Evolutionary conservation across 2,329 filamentous ascomycete species (phyloP).

Genomic region (Epichloe brachyelytri): DNA sequence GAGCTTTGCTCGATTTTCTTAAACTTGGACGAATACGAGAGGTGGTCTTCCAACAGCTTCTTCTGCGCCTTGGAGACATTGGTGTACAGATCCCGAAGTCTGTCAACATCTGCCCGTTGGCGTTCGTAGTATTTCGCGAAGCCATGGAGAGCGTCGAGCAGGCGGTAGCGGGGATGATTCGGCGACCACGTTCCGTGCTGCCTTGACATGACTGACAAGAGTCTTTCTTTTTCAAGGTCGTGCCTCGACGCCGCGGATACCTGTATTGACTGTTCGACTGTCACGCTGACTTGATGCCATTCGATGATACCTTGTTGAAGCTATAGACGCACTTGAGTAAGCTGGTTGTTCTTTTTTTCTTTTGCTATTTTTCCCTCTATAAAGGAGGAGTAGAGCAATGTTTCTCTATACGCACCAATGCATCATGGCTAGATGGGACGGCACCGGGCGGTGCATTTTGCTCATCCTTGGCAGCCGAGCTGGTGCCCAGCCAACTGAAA

Average conservation of each 20-base stretch:
- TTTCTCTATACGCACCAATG: background rate
- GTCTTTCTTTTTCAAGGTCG: slow-evolving; percentile 16
- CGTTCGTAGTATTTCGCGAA: slow-evolving; percentile 22
- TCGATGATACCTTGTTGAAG: slow-evolving; percentile 8
- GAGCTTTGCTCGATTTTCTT: slow-evolving; percentile 28
- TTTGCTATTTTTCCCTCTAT: background rate
- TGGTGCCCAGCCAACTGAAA: background rate
- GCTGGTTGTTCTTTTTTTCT: background rate
- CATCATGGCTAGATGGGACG: background rate
- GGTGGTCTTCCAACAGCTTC: slow-evolving; percentile 34
- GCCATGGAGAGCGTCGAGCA: slow-evolving; percentile 27
- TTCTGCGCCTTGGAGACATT: slow-evolving; percentile 21
- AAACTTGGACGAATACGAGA: slow-evolving; percentile 45
- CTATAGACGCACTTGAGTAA: background rate
- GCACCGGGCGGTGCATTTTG: background rate
- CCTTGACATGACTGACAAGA: slow-evolving; percentile 18
- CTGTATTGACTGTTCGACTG: slow-evolving; percentile 12
- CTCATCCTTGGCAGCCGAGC: background rate
- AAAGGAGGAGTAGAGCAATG: background rate
- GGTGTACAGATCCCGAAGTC: slow-evolving; percentile 23
- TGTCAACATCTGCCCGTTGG: slow-evolving; percentile 23
- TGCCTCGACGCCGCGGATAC: slow-evolving; percentile 14
- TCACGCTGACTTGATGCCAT: slow-evolving; percentile 15
- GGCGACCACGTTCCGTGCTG: slow-evolving; percentile 19
- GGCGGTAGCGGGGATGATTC: slow-evolving; percentile 25